Evolutionary conservation across 2,329 filamentous ascomycete genomes (phyloP), one percentile per base, ranked within the genome.

Genomic region (Pseudocercospora eumusae): DNA sequence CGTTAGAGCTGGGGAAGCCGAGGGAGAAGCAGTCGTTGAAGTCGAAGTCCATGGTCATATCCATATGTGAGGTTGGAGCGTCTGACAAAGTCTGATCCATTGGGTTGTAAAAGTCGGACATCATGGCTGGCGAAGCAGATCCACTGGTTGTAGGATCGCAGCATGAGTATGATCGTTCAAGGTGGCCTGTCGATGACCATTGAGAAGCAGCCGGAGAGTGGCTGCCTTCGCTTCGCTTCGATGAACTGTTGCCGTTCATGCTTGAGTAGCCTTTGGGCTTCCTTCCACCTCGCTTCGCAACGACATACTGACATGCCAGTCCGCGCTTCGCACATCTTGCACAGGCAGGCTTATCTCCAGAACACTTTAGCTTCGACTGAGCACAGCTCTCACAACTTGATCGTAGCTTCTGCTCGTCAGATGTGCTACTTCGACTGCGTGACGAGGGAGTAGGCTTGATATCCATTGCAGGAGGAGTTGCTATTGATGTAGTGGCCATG

Each of bases 21-120:
- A 54, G 50, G 2, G 28, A 54, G 50, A 54, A 54, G 50, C 50
- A 31, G 50, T 54, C 50, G 50, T 54, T 36, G 27, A 54, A 54
- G 21, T 54, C 50, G 7, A 54, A 54, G n/a, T 54, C 28, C 28
- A 54, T 54, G 1, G 50, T 23, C 15, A 54, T 54, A 20, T 54
- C 50, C 27, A 36, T 54, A 33, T 54, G 28, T 21, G 50, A 54
- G n/a, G 25, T 54, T 9, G 50, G 28, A 4, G 28, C 50, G 13
- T 54, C 50, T 10, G 28, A 13, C 20, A 36, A 15, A 20, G 27
- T 54, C n/a, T 31, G 50, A 33, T 54, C 50, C 50, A 54, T 31
- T 36, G 50, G 50, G 27, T 54, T 54, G 50, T 54, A 54, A 18
- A 36, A 31, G 28, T 54, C 50, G 23, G 50, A 33, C 27, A 36